phyloP scores from a whole-genome alignment of 108 stramenopile species.

The Licmophora abbreviata region DNA sequence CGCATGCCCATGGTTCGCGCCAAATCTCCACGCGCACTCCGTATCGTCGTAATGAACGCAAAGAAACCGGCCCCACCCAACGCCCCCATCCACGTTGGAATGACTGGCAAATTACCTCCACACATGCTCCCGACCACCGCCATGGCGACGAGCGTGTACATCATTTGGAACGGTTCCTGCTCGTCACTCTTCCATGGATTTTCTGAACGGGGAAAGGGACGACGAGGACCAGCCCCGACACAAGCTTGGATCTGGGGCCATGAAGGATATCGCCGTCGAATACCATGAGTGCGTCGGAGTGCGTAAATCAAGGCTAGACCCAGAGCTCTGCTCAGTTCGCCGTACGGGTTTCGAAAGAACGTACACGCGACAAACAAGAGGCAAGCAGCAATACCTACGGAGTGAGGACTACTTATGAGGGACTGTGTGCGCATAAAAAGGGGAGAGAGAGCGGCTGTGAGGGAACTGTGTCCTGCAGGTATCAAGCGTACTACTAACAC shows the following conservation, averaged over 20 bases:
- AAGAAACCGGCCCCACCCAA: slow-evolving; percentile 55
- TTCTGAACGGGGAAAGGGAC: slow-evolving; percentile 57
- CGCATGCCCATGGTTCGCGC: slow-evolving; percentile 76
- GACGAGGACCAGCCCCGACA: slow-evolving; percentile 35
- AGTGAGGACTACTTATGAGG: not conserved
- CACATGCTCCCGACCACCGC: slow-evolving; percentile 57
- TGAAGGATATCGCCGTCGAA: slow-evolving; percentile 62
- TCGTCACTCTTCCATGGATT: slow-evolving; percentile 49
- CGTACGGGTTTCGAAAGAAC: slow-evolving; percentile 61
- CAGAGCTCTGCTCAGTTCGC: slow-evolving; percentile 61
- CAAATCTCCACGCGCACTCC: slow-evolving; percentile 62
- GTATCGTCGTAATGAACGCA: slow-evolving; percentile 41
- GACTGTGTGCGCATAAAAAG: slow-evolving; percentile 2
- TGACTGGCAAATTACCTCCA: slow-evolving; percentile 71
- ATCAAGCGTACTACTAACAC: slow-evolving; percentile 29
- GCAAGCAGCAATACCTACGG: slow-evolving; percentile 3
- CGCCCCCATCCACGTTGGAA: slow-evolving; percentile 77
- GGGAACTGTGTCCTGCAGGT: not conserved
- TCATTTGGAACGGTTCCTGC: slow-evolving; percentile 54
- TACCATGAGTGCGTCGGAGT: slow-evolving; percentile 33
- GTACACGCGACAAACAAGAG: slow-evolving; percentile 27
- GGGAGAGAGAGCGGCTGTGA: not conserved
- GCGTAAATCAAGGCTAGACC: slow-evolving; percentile 58
- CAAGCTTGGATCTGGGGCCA: slow-evolving; percentile 51
- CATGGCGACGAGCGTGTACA: slow-evolving; percentile 59